Base-by-base conservation (phyloP, 2,329 filamentous ascomycete genomes). In the Colletotrichum shisoi region DNA sequence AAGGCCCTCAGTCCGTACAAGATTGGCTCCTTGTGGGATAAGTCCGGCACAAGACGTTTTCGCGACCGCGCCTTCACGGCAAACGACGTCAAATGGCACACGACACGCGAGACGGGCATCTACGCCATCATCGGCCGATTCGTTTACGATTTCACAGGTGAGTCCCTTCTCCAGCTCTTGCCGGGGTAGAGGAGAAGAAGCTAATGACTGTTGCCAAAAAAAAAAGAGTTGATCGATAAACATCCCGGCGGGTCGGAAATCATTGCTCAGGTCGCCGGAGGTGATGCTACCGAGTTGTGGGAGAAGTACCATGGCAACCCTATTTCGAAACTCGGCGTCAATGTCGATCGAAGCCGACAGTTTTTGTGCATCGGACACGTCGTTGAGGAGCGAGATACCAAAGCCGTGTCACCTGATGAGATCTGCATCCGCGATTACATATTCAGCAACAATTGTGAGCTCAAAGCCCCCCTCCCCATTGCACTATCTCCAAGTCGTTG, bases 11-110 rank as follows among this genome's bases (percentile, higher is more conserved):
- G 42, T 6, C 42, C 31, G 9, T 58, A 58, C n/a, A 34, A 37
- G 4, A 58, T 58, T 17, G 56, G 56, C n/a, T 17, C 9, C 12
- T 8, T 17, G 4, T 7, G n/a, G 13, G 21, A 39, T 2, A 3
- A 24, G 5, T 7, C 40, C 3, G 12, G 1, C 8, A n/a, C 31
- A 19, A 17, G 6, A 15, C 17, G 1, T 15, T 1, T 3, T 3
- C 42, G 13, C 11, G 7, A 1, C 4, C 12, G 39, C 19, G 15
- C 21, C 7, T 63, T 63, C 42, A 63, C 52, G 2, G 17, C 4
- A 7, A 46, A 19, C 15, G 61, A 63, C 3, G 61, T 63, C 21
- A 57, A 27, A 9, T 37, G 52, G 53, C 51, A 57, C 19, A 40
- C 27, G n/a, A 21, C 21, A 9, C n/a, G 31, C 44, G 61, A 63